These are phyloP conservation scores for Annulohypoxylon nitens DNA, from an alignment of 495 filamentous ascomycete genomes.

Conservation along the genomic window DNA sequence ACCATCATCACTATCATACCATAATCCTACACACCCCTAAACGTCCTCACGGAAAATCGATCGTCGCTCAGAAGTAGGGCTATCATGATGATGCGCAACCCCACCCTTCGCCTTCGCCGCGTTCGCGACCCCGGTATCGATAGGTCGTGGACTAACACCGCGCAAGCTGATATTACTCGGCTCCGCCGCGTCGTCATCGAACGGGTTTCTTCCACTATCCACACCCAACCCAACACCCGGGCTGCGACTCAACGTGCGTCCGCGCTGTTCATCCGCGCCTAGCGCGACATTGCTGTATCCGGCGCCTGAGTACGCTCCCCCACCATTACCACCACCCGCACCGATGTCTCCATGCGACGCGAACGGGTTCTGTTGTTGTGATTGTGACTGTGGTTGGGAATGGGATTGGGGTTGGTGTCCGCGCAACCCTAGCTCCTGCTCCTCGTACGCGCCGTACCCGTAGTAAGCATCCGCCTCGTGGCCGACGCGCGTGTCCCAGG, in stretches of 20 bases:
- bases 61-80: conserved; percentile 60
- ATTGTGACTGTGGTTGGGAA: conserved; percentile 17
- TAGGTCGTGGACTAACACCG: conserved; percentile 69
- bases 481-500: conserved; percentile 78
- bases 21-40: conserved; percentile 36
- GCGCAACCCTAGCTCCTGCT: conserved; percentile 69
- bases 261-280: conserved; percentile 52
- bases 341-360: background rate
- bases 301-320: conserved; percentile 46
- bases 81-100: conserved; percentile 51
- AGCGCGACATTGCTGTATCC: conserved; percentile 64
- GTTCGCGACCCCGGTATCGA: conserved; percentile 54
- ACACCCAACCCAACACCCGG: conserved; percentile 13
- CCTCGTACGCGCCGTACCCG: conserved; percentile 64
- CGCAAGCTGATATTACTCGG: conserved; percentile 66
- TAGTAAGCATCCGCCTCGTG: conserved; percentile 67
- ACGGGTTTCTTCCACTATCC: conserved; percentile 61
- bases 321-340: conserved; percentile 10
- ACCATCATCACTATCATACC: background rate
- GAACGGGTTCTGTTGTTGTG: conserved; percentile 24
- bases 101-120: conserved; percentile 42
- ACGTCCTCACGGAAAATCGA: conserved; percentile 67
- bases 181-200: conserved; percentile 68
- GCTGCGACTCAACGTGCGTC: conserved; percentile 52
- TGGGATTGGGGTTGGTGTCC: conserved; percentile 16